These are phyloP conservation scores for Sphaerulina musiva DNA, from an alignment of 2,329 filamentous ascomycete genomes.

Conservation along the genomic window DNA sequence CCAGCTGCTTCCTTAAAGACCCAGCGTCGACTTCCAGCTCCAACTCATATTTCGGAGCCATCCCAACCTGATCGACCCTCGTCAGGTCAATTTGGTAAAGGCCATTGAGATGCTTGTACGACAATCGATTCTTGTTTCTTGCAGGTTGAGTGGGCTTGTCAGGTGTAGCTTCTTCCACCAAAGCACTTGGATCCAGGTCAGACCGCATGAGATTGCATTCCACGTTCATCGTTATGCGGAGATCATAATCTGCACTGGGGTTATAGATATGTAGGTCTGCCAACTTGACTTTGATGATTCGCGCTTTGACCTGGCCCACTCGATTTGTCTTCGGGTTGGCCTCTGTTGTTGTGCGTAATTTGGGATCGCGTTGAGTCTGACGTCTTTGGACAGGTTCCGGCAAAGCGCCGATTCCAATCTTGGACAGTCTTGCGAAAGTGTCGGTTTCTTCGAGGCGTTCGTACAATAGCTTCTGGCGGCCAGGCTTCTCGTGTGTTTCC, in stretches of 20 bases:
- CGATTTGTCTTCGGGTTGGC: conserved; percentile 64
- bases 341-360: conserved; percentile 56
- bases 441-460: conserved; percentile 77
- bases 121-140: conserved; percentile 73
- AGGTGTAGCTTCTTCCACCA: conserved; percentile 47
- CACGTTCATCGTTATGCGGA: conserved; percentile 86
- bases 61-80: conserved; percentile 60
- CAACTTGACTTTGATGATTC: conserved; percentile 85
- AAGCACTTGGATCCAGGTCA: conserved; percentile 50
- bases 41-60: conserved; percentile 67
- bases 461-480: conserved; percentile 65
- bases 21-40: conserved; percentile 67
- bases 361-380: conserved; percentile 54
- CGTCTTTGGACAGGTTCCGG: conserved; percentile 40
- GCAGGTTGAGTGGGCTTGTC: conserved; percentile 36
- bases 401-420: conserved; percentile 52
- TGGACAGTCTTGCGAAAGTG: conserved; percentile 70
- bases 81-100: conserved; percentile 84
- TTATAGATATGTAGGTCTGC: conserved; percentile 77
- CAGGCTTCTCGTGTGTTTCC: conserved; percentile 15
- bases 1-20: conserved; percentile 60
- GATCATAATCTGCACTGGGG: conserved; percentile 72
- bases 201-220: conserved; percentile 63
- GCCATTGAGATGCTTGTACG: conserved; percentile 72
- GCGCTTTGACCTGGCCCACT: conserved; percentile 52